A percentile compares a stretch with the other conserved stretches of the same genome.
Conservation (phyloP, 305 asterid genomes). For the Fraxinus sp. region DNA sequence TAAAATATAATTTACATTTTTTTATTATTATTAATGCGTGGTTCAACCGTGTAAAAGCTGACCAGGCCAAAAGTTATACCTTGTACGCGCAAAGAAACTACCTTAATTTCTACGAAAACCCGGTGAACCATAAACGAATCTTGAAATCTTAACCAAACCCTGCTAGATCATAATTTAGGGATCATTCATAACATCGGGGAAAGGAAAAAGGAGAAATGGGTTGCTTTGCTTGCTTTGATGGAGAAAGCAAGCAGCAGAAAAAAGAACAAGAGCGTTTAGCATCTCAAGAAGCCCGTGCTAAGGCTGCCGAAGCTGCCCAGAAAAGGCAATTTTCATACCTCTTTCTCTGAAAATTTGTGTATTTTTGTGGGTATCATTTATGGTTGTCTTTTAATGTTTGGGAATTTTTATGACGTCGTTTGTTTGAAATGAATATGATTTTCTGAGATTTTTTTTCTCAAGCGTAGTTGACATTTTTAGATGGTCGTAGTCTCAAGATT, state of each 20-base stretch:
- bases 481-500: neutral
- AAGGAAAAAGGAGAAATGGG: conserved; percentile 44
- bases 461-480: neutral
- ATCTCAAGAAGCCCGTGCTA: conserved; percentile 74
- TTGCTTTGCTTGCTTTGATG: conserved; percentile 82
- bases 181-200: neutral
- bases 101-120: neutral
- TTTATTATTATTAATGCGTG: neutral
- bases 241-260: conserved; percentile 63
- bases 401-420: neutral
- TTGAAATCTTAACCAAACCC: neutral
- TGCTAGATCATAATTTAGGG: neutral
- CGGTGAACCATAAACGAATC: neutral
- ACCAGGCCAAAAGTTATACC: neutral
- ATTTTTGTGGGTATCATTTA: neutral
- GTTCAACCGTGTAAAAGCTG: neutral
- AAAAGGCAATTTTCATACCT: conserved; percentile 46
- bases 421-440: neutral
- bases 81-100: neutral
- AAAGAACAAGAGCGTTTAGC: conserved; percentile 79
- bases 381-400: neutral
- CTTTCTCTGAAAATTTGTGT: neutral
- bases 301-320: conserved; percentile 91
- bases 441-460: neutral
- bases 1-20: no score